These are phyloP conservation scores for Vigna trinervia DNA, from an alignment of 306 rosid species.

Conservation along the genomic window DNA sequence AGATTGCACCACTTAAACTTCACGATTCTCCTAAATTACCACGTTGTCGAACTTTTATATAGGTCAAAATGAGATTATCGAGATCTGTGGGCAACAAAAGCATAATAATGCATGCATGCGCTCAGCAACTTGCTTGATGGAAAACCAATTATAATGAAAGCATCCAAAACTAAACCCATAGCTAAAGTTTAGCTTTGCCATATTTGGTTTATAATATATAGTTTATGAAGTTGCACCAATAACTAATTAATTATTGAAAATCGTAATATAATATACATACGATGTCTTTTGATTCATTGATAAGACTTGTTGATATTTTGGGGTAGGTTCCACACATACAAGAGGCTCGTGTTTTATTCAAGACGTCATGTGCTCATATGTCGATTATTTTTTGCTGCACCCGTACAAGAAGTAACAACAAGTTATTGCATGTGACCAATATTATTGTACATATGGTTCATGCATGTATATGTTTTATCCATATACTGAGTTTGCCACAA, in stretches of 20 bases:
- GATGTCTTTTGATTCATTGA: neutral
- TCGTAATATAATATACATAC: neutral
- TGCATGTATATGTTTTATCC: neutral
- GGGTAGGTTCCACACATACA: slow-evolving; percentile 12
- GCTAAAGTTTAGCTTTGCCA: slow-evolving; percentile 21
- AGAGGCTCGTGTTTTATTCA: slow-evolving; percentile 6
- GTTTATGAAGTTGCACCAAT: slow-evolving; percentile 39
- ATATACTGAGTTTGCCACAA: neutral
- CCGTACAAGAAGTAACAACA: neutral
- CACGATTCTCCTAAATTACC: slow-evolving; percentile 12
- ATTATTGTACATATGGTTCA: slow-evolving; percentile 7
- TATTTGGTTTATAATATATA: slow-evolving; percentile 1
- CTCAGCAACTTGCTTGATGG: slow-evolving; percentile 32
- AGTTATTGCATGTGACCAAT: slow-evolving; percentile 24
- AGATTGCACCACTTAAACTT: slow-evolving; percentile 41
- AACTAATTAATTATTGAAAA: slow-evolving; percentile 5
- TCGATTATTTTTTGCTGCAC: neutral
- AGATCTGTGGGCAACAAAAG: slow-evolving; percentile 35
- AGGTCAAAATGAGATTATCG: slow-evolving; percentile 40
- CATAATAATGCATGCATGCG: slow-evolving; percentile 34
- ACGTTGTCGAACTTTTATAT: slow-evolving; percentile 27
- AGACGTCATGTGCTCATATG: slow-evolving; percentile 21
- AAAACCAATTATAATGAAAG: slow-evolving; percentile 7
- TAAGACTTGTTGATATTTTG: slow-evolving; percentile 19
- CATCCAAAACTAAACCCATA: slow-evolving; percentile 20